A percentile compares a stretch with the other conserved stretches of the same genome.
phyloP scores from a whole-genome alignment of 352 stramenopile genomes.

The Pythium chondricola region DNA sequence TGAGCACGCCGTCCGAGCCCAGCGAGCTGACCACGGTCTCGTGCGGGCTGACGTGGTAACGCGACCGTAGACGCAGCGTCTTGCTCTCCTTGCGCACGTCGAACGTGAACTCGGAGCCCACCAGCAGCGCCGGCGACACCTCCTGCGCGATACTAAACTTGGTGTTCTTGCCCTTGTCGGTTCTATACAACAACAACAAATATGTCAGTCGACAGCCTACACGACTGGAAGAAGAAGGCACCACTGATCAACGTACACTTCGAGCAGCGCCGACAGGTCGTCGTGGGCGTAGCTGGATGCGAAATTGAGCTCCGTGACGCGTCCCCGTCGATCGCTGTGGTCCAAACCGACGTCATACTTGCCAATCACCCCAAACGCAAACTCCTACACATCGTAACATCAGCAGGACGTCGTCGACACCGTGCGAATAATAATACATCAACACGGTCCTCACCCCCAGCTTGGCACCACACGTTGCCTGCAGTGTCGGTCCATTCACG shows the following conservation, averaged over 20 bases:
- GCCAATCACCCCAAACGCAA: slow-evolving; percentile 43
- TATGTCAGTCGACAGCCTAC: not conserved
- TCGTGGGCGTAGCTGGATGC: slow-evolving; percentile 57
- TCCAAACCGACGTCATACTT: slow-evolving; percentile 76
- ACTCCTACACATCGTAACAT: slow-evolving; percentile 11
- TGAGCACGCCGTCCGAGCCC: slow-evolving; percentile 65
- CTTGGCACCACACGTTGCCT: slow-evolving; percentile 44
- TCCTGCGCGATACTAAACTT: slow-evolving; percentile 56
- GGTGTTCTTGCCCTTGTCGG: slow-evolving; percentile 56
- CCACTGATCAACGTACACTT: slow-evolving; percentile 43
- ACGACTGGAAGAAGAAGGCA: not conserved
- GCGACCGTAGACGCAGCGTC: slow-evolving; percentile 45
- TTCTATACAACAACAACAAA: slow-evolving; percentile 25
- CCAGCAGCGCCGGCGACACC: slow-evolving; percentile 42
- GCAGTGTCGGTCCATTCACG: slow-evolving; percentile 69
- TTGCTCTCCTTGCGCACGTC: slow-evolving; percentile 68
- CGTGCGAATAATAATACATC: not conserved
- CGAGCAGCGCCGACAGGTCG: slow-evolving; percentile 53
- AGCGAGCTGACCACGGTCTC: slow-evolving; percentile 56
- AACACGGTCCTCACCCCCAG: slow-evolving; percentile 26
- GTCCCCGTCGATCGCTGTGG: slow-evolving; percentile 62
- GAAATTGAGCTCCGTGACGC: slow-evolving; percentile 56
- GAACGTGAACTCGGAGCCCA: slow-evolving; percentile 60
- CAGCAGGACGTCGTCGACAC: too few relatives aligned
- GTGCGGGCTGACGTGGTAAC: slow-evolving; percentile 37